These are phyloP conservation scores for Ophiocordyceps robertsii DNA, from an alignment of 2,329 filamentous ascomycete species.

Conservation along the genomic window DNA sequence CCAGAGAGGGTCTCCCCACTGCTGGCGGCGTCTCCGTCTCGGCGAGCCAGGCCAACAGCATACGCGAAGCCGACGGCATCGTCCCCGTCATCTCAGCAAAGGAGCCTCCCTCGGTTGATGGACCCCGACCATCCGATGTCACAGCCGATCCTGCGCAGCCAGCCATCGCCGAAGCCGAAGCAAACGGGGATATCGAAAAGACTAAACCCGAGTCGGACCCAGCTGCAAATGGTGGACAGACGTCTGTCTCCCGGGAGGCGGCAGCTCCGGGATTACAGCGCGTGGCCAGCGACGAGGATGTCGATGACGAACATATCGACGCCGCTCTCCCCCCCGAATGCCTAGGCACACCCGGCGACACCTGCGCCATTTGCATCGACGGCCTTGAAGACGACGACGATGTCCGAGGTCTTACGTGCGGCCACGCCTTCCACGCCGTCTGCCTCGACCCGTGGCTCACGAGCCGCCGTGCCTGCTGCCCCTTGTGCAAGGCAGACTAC, in stretches of 20 bases:
- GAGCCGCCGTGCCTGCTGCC: constrained; percentile 85
- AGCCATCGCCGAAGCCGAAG: constrained; percentile 7
- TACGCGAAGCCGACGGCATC: constrained; percentile 52
- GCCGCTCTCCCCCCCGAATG: constrained; percentile 72
- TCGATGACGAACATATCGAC: constrained; percentile 73
- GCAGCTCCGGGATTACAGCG: constrained; percentile 20
- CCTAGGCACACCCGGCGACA: constrained; percentile 71
- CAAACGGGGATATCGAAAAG: constrained; percentile 5
- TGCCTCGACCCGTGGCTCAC: constrained; percentile 97
- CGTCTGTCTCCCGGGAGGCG: constrained; percentile 8
- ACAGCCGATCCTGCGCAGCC: constrained; percentile 7
- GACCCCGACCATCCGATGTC: constrained; percentile 9
- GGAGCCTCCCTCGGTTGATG: constrained; percentile 31
- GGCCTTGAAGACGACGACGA: constrained; percentile 91
- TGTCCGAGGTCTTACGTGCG: constrained; percentile 83
- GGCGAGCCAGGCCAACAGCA: constrained; percentile 57
- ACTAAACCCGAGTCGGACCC: constrained; percentile 5
- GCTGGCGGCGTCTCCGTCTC: constrained; percentile 70
- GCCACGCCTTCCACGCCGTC: constrained; percentile 94
- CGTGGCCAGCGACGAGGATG: constrained; percentile 37
- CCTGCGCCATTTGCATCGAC: constrained; percentile 94
- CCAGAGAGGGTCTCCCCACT: constrained; percentile 70
- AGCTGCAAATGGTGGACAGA: constrained; percentile 10
- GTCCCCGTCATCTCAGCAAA: constrained; percentile 29
- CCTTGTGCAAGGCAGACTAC: constrained; percentile 95